Base-by-base conservation (phyloP, 1,139 yeast genomes). In the Zygoascus hellenicus region DNA sequence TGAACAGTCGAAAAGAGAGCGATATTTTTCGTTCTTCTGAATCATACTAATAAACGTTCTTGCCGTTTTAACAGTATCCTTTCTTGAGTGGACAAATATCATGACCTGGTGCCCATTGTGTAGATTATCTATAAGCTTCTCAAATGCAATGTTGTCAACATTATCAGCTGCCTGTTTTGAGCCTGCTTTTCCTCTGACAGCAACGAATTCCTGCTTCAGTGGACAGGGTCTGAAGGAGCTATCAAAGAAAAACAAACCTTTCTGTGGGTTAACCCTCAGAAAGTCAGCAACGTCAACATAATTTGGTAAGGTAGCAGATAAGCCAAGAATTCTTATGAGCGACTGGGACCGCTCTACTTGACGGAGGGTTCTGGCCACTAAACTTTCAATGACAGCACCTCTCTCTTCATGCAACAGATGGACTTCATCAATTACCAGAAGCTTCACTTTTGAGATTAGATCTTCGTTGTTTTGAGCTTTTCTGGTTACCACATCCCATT, bases 401-500 rank as follows among this genome's bases (percentile, higher is more conserved):
- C 98, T 79, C 52, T 94, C 99, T 76, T 92, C 99, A 61, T 94
- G 97, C 51, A 92, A 74, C 58, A 92, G 71, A 74, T 92, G 99
- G 0, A 92, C 97, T 68, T 92, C 99, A 72, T 92, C 99, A 54
- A 92, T 89, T 52, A 92, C 86, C 47, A 92, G 69, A 11, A 92
- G 70, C 61, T 83, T 85, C 5, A 94, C 95, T 59, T 88, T 89
- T 13, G 85, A 79, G 2, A 88, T 94, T 36, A 92, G 69, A 53
- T 90, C 96, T n/a, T 42, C 45, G 45, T 81, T 82, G 48, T 97
- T 92, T 45, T 72, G 75, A 62, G 77, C 84, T 60, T 92, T 92
- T 63, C 98, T 77, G 0, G 98, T 92, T 1, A 92, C 97, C 9
- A 92, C 97, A 70, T 92, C 99, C 99, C 99, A 92, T 67, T 92